Conservation (phyloP, 2,329 filamentous ascomycete species). For the Truncatella angustata region DNA sequence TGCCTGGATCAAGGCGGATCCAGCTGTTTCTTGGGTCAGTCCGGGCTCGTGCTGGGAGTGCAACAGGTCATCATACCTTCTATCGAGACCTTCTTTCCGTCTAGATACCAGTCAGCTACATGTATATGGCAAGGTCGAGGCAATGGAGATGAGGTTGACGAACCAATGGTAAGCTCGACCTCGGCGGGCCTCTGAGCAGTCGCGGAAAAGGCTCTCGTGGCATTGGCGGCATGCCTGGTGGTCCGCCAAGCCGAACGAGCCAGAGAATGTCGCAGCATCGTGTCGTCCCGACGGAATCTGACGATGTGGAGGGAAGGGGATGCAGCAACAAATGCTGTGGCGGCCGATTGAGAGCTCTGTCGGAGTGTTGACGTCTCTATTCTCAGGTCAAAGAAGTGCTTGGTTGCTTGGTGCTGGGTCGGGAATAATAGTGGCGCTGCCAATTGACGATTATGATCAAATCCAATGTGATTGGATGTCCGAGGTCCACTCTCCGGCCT, state of each 20-base stretch:
- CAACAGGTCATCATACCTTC: constrained; percentile 64
- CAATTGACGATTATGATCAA: constrained; percentile 9
- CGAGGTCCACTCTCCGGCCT: neutral
- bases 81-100: constrained; percentile 97
- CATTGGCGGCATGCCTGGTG: constrained; percentile 55
- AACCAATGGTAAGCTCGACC: constrained; percentile 95
- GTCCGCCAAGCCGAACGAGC: constrained; percentile 68
- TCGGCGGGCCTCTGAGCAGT: constrained; percentile 78
- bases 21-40: constrained; percentile 63
- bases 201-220: constrained; percentile 78
- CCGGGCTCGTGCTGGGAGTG: constrained; percentile 12
- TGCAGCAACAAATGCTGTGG: constrained; percentile 17
- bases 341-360: constrained; percentile 21
- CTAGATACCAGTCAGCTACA: constrained; percentile 41
- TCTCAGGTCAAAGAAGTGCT: neutral
- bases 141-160: constrained; percentile 32
- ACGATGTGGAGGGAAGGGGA: constrained; percentile 35
- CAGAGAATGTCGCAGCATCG: constrained; percentile 68
- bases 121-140: constrained; percentile 15
- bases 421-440: constrained; percentile 9
- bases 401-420: too few relatives aligned
- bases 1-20: constrained; percentile 95
- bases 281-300: constrained; percentile 56
- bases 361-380: constrained; percentile 14
- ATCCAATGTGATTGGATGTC: neutral